Percentiles rank a stretch among this genome's conserved stretches.
phyloP scores from a whole-genome alignment of 345 rosid species.

The Rhodamnia argentea region DNA sequence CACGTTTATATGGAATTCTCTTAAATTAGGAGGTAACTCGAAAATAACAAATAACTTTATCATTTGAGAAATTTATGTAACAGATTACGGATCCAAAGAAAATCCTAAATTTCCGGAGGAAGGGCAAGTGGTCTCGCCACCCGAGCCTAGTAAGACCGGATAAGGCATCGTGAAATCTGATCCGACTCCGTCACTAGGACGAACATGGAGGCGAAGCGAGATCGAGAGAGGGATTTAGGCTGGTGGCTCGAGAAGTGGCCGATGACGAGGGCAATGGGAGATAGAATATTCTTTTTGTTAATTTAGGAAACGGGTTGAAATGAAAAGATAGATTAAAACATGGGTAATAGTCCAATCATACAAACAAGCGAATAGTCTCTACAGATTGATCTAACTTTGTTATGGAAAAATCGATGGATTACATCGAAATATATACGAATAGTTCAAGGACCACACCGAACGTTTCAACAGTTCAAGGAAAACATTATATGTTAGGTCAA shows the following conservation, averaged over 20 bases:
- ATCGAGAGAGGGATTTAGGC: neutral
- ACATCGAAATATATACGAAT: neutral
- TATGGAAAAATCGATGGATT: neutral
- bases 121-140: neutral
- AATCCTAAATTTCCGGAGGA: neutral
- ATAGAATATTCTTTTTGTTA: neutral
- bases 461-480: neutral
- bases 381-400: neutral
- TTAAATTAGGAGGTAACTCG: neutral
- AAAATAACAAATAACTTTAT: neutral
- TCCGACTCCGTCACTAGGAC: neutral
- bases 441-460: neutral
- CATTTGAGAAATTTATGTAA: neutral
- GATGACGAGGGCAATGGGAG: neutral
- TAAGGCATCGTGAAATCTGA: neutral
- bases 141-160: neutral
- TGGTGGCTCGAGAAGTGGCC: neutral
- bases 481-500: rapidly evolving
- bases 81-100: neutral
- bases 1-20: neutral
- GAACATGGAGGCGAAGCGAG: neutral
- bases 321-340: neutral
- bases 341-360: too few relatives aligned
- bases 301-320: too few relatives aligned
- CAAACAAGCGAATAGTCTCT: too few relatives aligned